Evolutionary conservation across 495 filamentous ascomycete species (phyloP), one percentile per base, ranked within the genome.

Genomic region (Saxophila tyrrhenica): DNA sequence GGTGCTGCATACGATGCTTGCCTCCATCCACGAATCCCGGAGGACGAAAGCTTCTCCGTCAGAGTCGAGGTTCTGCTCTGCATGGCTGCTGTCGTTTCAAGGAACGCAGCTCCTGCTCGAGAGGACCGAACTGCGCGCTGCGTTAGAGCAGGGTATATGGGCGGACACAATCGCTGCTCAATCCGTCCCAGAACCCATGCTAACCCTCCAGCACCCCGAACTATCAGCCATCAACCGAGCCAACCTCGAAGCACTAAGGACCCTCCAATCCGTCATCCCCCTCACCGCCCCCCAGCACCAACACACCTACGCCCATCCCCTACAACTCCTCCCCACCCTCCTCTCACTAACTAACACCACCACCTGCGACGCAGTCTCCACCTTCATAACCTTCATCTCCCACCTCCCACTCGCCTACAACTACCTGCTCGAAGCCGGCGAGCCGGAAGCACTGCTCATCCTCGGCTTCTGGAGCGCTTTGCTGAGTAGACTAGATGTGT

Each of bases 1-100:
- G 29, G 32, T 45, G 5, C 29, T 56, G 32, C 24, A 50, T 19
- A 32, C 53, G 7, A 56, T 56, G 11, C 15, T 56, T 7, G 47
- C 19, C 8, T 21, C 35, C 19, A 17, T 56, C 7, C 29, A 35
- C 13, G 29, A 35, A 13, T 35, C 29, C 7, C 5, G 29, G 29
- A 35, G 29, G 29, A 13, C 29, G 5, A 35, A 13, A 35, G 29
- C 7, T 5, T 7, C 7, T 35, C 7, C 5, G 29, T 5, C 7
- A 13, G 29, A 35, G 29, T 5, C 7, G 29, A 35, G 13, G 13
- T 35, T 35, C 13, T 35, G 29, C 29, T 35, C 29, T 5, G 29
- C 29, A 13, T 35, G 29, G 29, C 13, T 35, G 29, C 5, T 5
- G 29, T 35, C 29, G 29, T 35, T 35, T 35, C 29, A 35, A 13